These are phyloP conservation scores for Flueggea neowawraea DNA, from an alignment of 441 rosid genomes.

Conservation along the genomic window DNA sequence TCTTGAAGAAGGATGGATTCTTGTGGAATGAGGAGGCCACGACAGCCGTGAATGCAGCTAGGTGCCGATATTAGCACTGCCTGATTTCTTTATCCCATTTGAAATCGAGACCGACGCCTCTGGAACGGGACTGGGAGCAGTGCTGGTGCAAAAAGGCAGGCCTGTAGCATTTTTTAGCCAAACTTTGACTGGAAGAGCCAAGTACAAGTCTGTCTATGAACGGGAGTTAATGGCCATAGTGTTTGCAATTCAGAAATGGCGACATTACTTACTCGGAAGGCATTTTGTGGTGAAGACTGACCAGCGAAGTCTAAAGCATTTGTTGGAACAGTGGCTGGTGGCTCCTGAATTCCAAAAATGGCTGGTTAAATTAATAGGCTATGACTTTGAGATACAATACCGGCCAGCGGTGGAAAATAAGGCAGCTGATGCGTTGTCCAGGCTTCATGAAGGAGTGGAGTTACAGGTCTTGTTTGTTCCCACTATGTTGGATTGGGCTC, in stretches of 20 bases:
- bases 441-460: too few relatives aligned
- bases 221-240: background rate
- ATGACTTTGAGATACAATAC: background rate
- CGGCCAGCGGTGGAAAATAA: background rate
- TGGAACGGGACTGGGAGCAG: background rate
- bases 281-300: background rate
- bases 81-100: background rate
- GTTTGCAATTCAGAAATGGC: background rate
- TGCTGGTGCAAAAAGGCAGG: background rate
- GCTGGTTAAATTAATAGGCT: background rate
- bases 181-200: background rate
- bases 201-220: background rate
- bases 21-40: background rate
- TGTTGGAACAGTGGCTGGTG: background rate
- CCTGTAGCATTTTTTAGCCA: background rate
- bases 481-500: too few relatives aligned
- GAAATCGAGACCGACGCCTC: background rate
- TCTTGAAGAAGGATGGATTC: background rate
- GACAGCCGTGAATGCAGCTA: too few relatives aligned
- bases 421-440: background rate
- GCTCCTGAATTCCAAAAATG: background rate
- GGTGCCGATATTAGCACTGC: background rate
- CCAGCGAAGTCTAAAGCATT: background rate
- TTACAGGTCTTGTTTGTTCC: too few relatives aligned
- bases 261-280: background rate